Base-by-base conservation (phyloP, 768 basidiomycete species). In the Tylopilus intermedius region DNA sequence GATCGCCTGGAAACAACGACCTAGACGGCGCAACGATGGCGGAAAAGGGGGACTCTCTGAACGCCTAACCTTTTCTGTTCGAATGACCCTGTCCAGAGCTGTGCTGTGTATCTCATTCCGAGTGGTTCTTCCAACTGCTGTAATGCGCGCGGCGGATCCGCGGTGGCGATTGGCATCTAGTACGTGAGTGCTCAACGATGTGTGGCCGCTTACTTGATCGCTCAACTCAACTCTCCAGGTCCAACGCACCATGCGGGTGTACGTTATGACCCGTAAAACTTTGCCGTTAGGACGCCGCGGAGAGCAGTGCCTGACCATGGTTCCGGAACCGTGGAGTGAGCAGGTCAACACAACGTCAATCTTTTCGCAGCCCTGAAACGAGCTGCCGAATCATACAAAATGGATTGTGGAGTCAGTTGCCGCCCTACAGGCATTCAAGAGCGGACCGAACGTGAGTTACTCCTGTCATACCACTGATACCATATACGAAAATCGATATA, bases 261-360 rank as follows among this genome's bases (percentile, higher is more conserved):
- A 45, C 18, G 51, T 63, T 44, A 56, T 30, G 46, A 32, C 33
- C 13, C 45, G 35, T 38, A 5, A 48, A 49, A 9, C 21, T 27
- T 52, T 49, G 51, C 56, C 45, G 47, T 50, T 48, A 32, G 21
- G 53, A 46, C 49, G 56, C 60, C 67, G 62, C 61, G 61, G 61
- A 53, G 37, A 29, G 13, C 35, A 45, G 53, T 62, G 41, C 57
- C 59, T 57, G 50, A 47, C 42, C 14, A 45, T 45, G 56, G 57
- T 51, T 63, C 68, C 66, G 43, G 51, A 46, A 57, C 50, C 49
- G 27, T 66, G 68, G 62, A 68, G 64, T 61, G 51, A 57, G 59
- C 35, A 43, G 45, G 39, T 51, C 18, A 41, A 33, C 24, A 26
- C 51, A 56, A 49, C 53, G 64, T 58, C 62, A 58, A 54, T 45